A percentile compares a stretch with the other conserved stretches of the same genome.
Evolutionary conservation across 495 filamentous ascomycete species (phyloP).

Genomic region (Hyaloscypha finlandica): DNA sequence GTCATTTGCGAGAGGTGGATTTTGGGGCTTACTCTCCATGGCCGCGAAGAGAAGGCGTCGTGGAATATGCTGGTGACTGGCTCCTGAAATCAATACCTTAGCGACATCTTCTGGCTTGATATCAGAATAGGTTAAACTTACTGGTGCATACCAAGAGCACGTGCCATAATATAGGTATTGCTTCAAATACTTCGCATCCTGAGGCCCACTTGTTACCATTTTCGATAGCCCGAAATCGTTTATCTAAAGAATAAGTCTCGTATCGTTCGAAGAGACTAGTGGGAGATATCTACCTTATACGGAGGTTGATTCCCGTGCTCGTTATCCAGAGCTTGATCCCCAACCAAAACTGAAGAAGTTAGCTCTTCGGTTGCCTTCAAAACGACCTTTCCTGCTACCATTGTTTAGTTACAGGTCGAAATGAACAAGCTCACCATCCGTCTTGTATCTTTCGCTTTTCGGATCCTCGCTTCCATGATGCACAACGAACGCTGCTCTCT

Average conservation of each 20-base stretch:
- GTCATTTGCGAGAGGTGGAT: background rate
- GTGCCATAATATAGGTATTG: background rate
- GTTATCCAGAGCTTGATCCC: background rate
- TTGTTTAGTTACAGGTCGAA: constrained; percentile 18
- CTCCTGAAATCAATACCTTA: background rate
- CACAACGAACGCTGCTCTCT: constrained; percentile 12
- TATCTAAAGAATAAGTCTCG: background rate
- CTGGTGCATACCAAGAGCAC: background rate
- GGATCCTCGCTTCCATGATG: constrained; percentile 16
- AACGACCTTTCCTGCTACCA: background rate
- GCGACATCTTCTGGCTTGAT: no score
- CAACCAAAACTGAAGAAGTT: constrained; percentile 1
- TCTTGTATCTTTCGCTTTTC: background rate
- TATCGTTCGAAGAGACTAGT: no score
- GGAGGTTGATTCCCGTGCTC: constrained; percentile 11
- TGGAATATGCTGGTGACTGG: background rate
- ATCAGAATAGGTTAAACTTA: background rate
- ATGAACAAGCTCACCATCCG: constrained; percentile 13
- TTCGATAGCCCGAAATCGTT: constrained; percentile 11
- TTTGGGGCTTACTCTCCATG: background rate
- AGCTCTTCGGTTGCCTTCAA: no score
- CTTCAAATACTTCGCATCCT: background rate
- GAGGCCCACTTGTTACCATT: background rate
- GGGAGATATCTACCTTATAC: constrained; percentile 4
- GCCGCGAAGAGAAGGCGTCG: background rate